Evolutionary conservation across 192 early-diverging fungal species (phyloP).

Genomic region (Gamsiella multidivaricata): DNA sequence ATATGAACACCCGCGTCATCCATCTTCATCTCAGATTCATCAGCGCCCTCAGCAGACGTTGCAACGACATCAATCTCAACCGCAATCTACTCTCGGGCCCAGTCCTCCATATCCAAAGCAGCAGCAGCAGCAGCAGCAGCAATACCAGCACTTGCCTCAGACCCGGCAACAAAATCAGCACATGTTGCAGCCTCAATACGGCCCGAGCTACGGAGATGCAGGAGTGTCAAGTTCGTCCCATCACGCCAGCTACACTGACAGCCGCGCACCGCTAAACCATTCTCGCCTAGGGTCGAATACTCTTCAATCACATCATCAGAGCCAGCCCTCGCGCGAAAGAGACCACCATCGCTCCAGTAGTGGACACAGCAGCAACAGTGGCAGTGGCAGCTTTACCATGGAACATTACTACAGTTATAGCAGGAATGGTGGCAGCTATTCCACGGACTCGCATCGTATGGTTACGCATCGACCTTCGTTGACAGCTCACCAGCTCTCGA

Average conservation of each 20-base stretch:
- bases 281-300: neutral
- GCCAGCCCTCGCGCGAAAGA: neutral
- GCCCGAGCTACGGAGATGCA: neutral
- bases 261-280: neutral
- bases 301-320: constrained; percentile 7
- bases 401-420: neutral
- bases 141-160: too few species aligned
- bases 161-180: too few species aligned
- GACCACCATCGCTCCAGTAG: neutral
- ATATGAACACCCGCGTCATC: constrained; percentile 7
- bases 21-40: neutral
- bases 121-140: neutral
- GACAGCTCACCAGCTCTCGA: constrained; percentile 11
- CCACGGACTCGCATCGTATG: neutral
- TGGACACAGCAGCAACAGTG: neutral
- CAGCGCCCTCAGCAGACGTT: neutral
- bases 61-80: neutral
- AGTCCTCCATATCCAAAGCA: neutral
- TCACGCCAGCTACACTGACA: neutral
- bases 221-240: neutral
- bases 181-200: neutral
- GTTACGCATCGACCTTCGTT: constrained; percentile 8
- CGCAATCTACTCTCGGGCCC: neutral
- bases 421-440: neutral
- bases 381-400: neutral